Conservation (phyloP, 2,329 filamentous ascomycete species). For the Metarhizium anisopliae region DNA sequence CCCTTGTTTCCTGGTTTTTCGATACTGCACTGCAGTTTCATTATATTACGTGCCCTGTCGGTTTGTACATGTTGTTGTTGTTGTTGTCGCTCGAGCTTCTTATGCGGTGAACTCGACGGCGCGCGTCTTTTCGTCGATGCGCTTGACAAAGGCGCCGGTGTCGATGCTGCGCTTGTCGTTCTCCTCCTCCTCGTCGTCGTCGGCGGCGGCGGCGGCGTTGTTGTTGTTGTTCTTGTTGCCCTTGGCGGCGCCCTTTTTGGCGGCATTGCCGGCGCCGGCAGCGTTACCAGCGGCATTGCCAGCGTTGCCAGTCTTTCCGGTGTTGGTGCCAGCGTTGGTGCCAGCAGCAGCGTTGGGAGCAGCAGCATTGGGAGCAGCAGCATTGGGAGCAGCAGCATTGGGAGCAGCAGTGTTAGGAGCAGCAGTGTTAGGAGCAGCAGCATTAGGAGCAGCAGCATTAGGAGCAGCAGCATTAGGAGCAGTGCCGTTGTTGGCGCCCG, state of each 20-base stretch:
- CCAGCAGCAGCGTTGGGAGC: not conserved
- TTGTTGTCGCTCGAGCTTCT: not conserved
- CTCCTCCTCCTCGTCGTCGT: constrained; percentile 1
- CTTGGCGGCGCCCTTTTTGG: not conserved
- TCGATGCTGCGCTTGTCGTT: constrained; percentile 1
- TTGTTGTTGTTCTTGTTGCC: constrained; percentile 2
- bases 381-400: not conserved
- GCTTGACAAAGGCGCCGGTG: constrained; percentile 6
- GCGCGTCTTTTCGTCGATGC: constrained; percentile 5
- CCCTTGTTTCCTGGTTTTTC: not conserved
- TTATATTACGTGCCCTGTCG: not conserved
- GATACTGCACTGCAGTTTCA: not conserved
- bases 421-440: not conserved
- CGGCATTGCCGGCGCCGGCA: not conserved
- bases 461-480: not conserved
- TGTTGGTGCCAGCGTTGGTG: not conserved
- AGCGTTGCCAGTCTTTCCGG: not conserved
- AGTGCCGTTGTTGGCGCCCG: not conserved
- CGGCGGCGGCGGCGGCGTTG: not conserved
- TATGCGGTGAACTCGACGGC: constrained; percentile 11
- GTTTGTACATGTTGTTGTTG: not conserved
- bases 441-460: not conserved
- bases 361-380: not conserved
- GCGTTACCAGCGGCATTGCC: constrained; percentile 1
- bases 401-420: not conserved